Base-by-base conservation (phyloP, 805 yeast genomes). In the Candida ovalis region DNA sequence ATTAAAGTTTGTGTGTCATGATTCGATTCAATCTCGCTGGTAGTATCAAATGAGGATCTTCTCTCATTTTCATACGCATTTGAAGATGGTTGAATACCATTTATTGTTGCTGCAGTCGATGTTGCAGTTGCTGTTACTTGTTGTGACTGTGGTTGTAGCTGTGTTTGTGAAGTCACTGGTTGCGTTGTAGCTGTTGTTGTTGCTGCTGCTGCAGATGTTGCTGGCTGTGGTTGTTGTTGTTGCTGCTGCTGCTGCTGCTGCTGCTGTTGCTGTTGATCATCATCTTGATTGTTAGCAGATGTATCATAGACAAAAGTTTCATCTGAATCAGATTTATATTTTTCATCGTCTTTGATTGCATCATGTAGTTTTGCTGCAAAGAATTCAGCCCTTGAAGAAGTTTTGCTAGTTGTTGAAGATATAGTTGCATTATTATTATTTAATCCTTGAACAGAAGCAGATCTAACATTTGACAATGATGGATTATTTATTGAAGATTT, bases 221-320 rank as follows among this genome's bases (percentile, higher is more conserved):
- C 19, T 19, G 19, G 15, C 25, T 39, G 15, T 32, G 17, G 48
- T 53, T 21, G 46, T 47, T 49, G 25, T 18, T 22, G n/a, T 42
- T 19, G 8, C 10, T 37, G 25, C 4, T 35, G 4, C 10, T 33
- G 23, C 24, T 32, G 44, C 15, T 33, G 25, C 19, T 38, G 44
- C 32, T 22, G 42, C 30, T 37, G 45, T 2, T 10, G 30, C 18
- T n/a, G 40, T 21, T 21, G 23, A 25, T 17, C 25, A 30, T 19
- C 30, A 9, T 35, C 43, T 21, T 32, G 17, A 48, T 53, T 21
- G 46, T 47, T 49, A 13, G 58, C 50, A 5, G 66, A 56, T 24
- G 72, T 80, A 59, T 91, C 97, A 64, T 92, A 92, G n/a, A 92
- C 97, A 74, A 94, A 92, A 1, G 96, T 89, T 64, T 94, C 99